These are phyloP conservation scores for Sporisorium reilianum DNA, from an alignment of 1,284 basidiomycete species.

Conservation along the genomic window DNA sequence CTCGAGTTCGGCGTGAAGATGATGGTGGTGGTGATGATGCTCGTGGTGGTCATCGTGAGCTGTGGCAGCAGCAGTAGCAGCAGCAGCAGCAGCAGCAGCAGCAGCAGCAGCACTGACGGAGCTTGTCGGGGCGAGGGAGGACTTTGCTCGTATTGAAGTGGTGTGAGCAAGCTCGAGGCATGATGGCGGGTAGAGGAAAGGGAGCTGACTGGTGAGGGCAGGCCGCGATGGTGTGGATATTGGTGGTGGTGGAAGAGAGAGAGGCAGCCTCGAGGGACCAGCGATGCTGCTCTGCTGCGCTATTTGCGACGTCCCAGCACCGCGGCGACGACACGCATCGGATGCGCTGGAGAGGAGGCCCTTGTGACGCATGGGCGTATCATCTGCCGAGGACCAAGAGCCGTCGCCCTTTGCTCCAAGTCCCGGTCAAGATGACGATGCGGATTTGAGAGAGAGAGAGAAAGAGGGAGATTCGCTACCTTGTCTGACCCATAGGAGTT, in stretches of 20 bases:
- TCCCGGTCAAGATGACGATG: constrained; percentile 23
- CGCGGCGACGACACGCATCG: constrained; percentile 22
- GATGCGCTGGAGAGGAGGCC: constrained; percentile 30
- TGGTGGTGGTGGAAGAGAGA: no score
- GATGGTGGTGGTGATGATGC: constrained; percentile 12
- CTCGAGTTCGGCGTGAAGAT: constrained; percentile 8
- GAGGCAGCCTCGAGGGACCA: constrained; percentile 31
- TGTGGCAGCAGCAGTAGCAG: no score
- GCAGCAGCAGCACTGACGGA: constrained; percentile 18
- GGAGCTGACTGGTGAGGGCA: constrained; percentile 2
- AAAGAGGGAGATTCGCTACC: constrained; percentile 19
- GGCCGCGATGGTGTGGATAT: constrained; percentile 1
- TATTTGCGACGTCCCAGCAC: constrained; percentile 15
- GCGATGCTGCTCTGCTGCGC: constrained; percentile 15
- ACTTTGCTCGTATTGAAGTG: constrained; percentile 17
- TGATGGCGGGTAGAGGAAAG: constrained; percentile 46
- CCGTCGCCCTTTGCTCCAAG: constrained; percentile 25
- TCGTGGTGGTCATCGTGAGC: constrained; percentile 15
- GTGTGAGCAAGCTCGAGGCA: constrained; percentile 16
- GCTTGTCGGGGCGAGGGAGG: constrained; percentile 31
- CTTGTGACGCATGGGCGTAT: constrained; percentile 48
- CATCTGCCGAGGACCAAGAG: constrained; percentile 46
- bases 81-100: no score
- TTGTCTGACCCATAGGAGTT: constrained; percentile 24
- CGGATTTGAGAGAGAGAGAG: constrained; percentile 2